Evolutionary conservation across 2,329 filamentous ascomycete genomes (phyloP), one percentile per base, ranked within the genome.

Genomic region (Canariomyces notabilis): DNA sequence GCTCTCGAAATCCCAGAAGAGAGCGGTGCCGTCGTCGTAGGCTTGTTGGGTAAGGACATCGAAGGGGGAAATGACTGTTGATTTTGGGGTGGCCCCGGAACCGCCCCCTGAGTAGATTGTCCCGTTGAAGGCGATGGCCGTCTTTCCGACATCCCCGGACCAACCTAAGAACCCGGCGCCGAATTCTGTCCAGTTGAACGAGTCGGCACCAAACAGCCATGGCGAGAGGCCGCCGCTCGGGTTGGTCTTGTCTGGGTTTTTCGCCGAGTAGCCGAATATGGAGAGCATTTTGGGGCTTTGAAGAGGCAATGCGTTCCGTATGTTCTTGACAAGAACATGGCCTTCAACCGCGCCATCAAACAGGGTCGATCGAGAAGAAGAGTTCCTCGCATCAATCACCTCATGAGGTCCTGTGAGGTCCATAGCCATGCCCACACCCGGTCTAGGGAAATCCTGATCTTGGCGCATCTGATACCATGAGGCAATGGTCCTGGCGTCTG

Each of bases 311-410:
- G 76, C 65, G 12, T 67, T 68, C 34, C 76, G 75, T 32, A 59
- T 64, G 58, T 85, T 84, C 61, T 84, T 85, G 22, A 84, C 70
- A 0, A 84, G 69, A 1, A 84, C 80, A 44, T 82, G 79, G 4
- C 81, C 79, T 55, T 83, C 79, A 4, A 81, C 65, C 1, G 79
- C 80, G 3, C 77, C 76, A n/a, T 77, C 67, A 0, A 82, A 57
- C 0, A 81, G 60, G 0, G 64, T 59, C 40, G 63, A 56, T 37
- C 62, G 65, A 32, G 64, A 66, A 1, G 67, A 64, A 11, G 69
- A 61, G 57, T 83, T 74, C 18, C 76, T 68, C 2, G 73, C 80
- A 53, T 83, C 75, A 7, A 83, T 66, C 16, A 74, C 64, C 0
- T 57, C 52, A 49, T 83, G 80, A 2, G 74, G 73, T 31, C 67